These are phyloP conservation scores for Aureoboletus auriporus DNA, from an alignment of 768 basidiomycete genomes.

Conservation along the genomic window DNA sequence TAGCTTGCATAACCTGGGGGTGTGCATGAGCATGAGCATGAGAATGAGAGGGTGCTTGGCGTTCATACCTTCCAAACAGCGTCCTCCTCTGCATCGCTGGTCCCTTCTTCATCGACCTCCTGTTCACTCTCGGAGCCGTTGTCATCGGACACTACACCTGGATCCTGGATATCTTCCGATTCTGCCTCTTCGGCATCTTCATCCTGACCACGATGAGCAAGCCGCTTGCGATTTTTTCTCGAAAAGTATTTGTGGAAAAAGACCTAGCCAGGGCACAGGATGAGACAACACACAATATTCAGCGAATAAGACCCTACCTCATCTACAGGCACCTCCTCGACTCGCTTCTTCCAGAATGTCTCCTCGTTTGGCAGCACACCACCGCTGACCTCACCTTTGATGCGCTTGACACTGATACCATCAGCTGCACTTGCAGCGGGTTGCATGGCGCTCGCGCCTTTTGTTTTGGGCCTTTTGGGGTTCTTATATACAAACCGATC, in stretches of 20 bases:
- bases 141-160: conserved; percentile 16
- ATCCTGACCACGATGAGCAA: conserved; percentile 38
- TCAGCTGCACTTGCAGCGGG: conserved; percentile 72
- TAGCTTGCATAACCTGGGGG: conserved; percentile 80
- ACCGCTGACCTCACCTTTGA: conserved; percentile 53
- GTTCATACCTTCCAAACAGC: conserved; percentile 83
- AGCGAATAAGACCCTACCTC: conserved; percentile 46
- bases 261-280: conserved; percentile 38
- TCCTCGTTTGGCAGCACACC: conserved; percentile 65
- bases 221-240: conserved; percentile 57
- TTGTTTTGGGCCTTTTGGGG: conserved; percentile 69
- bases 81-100: conserved; percentile 53
- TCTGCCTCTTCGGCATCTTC: conserved; percentile 23
- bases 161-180: conserved; percentile 23
- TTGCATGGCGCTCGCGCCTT: conserved; percentile 94
- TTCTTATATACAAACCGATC: conserved; percentile 98
- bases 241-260: conserved; percentile 93
- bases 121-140: conserved; percentile 22
- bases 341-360: conserved; percentile 64
- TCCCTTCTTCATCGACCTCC: conserved; percentile 38
- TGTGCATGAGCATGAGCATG: conserved; percentile 6
- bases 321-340: conserved; percentile 78
- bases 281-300: not conserved
- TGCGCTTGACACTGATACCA: conserved; percentile 63
- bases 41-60: not conserved